Evolutionary conservation across 352 stramenopile species (phyloP).

Genomic region (Hyaloperonospora brassicae): DNA sequence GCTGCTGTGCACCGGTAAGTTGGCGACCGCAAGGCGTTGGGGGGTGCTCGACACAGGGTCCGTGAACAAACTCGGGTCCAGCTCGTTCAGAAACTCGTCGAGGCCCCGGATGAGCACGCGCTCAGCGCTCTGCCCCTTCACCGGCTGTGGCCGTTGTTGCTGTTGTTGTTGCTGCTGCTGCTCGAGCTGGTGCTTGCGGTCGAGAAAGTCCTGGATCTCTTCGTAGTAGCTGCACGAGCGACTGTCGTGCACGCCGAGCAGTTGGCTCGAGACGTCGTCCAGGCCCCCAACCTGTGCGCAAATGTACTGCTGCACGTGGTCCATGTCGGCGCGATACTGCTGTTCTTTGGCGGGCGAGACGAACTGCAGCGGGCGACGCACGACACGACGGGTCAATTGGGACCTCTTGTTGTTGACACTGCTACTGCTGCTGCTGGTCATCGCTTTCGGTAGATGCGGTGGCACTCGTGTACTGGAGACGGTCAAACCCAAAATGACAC

Average conservation of each 20-base stretch:
- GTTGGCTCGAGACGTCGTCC: constrained; percentile 22
- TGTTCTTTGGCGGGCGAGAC: constrained; percentile 27
- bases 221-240: constrained; percentile 43
- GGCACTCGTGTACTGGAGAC: neutral
- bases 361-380: constrained; percentile 27
- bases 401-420: constrained; percentile 4
- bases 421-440: constrained; percentile 6
- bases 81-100: constrained; percentile 47
- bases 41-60: constrained; percentile 3
- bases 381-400: constrained; percentile 1
- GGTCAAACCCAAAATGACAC: constrained; percentile 25
- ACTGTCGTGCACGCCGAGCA: constrained; percentile 45
- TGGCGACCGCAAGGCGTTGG: constrained; percentile 11
- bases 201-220: constrained; percentile 51
- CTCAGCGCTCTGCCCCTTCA: constrained; percentile 7
- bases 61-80: constrained; percentile 42
- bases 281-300: constrained; percentile 32
- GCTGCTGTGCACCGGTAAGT: constrained; percentile 24
- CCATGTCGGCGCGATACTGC: constrained; percentile 44
- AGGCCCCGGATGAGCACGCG: constrained; percentile 34
- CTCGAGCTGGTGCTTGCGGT: constrained; percentile 35
- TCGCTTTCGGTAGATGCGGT: constrained; percentile 5
- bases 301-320: constrained; percentile 46
- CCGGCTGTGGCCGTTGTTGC: neutral
- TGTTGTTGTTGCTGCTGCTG: constrained; percentile 23